A percentile compares a stretch with the other conserved stretches of the same genome.
phyloP scores from a whole-genome alignment of 441 rosid species.

The Populus hybrid region DNA sequence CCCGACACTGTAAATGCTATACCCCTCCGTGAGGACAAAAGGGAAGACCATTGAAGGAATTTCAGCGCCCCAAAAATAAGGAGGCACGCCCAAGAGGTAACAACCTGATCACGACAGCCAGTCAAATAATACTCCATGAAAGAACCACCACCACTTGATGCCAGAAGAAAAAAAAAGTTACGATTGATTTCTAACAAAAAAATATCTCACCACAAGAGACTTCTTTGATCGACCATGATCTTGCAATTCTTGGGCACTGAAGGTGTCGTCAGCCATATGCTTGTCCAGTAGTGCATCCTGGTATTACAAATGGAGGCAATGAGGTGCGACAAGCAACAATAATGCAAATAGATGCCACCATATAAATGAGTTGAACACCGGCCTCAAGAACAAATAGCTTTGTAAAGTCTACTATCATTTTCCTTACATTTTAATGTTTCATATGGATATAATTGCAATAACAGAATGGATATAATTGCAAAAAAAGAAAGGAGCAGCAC shows the following conservation, averaged over 20 bases:
- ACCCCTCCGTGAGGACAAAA: slow-evolving; percentile 89
- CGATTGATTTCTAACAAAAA: not conserved
- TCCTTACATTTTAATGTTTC: not conserved
- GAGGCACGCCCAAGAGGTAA: slow-evolving; percentile 61
- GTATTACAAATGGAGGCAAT: slow-evolving; percentile 14
- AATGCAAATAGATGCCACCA: not conserved
- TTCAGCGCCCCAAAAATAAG: slow-evolving; percentile 56
- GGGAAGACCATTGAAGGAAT: slow-evolving; percentile 77
- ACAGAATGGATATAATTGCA: not conserved
- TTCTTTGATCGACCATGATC: slow-evolving; percentile 70
- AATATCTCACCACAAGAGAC: slow-evolving; percentile 64
- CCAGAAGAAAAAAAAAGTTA: not conserved
- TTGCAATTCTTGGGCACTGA: slow-evolving; percentile 68
- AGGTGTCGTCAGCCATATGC: slow-evolving; percentile 71
- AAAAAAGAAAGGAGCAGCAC: not conserved
- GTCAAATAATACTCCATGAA: not conserved
- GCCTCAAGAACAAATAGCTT: not conserved
- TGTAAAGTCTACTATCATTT: not conserved
- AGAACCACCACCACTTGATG: not conserved
- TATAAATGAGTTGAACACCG: not conserved
- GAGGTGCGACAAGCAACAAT: too few species aligned
- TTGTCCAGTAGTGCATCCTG: slow-evolving; percentile 87
- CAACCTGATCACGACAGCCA: slow-evolving; percentile 49
- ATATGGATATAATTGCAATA: not conserved
- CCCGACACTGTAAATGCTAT: slow-evolving; percentile 47